Conservation (phyloP, 441 rosid species). For the Erodium moschatum region DNA sequence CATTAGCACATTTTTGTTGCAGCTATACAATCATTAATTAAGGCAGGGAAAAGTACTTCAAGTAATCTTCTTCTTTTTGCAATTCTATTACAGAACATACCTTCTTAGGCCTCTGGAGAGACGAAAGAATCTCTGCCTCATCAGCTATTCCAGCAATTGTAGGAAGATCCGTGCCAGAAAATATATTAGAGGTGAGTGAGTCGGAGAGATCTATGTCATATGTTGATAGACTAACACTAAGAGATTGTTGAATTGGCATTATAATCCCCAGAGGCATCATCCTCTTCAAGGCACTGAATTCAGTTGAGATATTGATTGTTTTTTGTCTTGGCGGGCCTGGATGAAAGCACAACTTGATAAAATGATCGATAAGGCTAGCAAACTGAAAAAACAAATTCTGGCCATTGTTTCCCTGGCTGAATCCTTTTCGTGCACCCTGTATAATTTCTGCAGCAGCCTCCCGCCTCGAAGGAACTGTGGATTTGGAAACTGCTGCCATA, state of each 20-base stretch:
- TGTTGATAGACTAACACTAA: slow-evolving; percentile 70
- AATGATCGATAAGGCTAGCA: slow-evolving; percentile 83
- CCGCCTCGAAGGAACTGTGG: slow-evolving; percentile 83
- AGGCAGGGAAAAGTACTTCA: too few relatives aligned
- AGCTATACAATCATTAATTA: too few relatives aligned
- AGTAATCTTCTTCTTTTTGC: too few relatives aligned
- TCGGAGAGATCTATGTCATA: slow-evolving; percentile 44
- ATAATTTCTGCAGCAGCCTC: slow-evolving; percentile 95
- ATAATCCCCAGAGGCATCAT: slow-evolving; percentile 93
- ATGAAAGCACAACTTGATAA: slow-evolving; percentile 86
- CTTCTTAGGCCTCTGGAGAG: slow-evolving; percentile 95
- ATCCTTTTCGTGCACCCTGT: slow-evolving; percentile 83
- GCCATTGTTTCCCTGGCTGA: slow-evolving; percentile 61
- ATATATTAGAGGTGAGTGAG: slow-evolving; percentile 52
- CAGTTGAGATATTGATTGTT: slow-evolving; percentile 84
- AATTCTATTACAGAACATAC: slow-evolving; percentile 29
- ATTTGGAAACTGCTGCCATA: slow-evolving; percentile 97
- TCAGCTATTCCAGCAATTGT: slow-evolving; percentile 84
- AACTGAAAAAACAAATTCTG: slow-evolving; percentile 80
- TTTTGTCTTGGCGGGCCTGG: slow-evolving; percentile 74
- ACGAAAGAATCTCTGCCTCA: slow-evolving; percentile 98
- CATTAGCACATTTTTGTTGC: too few relatives aligned
- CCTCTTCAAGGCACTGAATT: slow-evolving; percentile 96
- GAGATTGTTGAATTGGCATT: slow-evolving; percentile 95
- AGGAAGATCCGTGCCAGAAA: slow-evolving; percentile 77